These are phyloP conservation scores for Pezicula neosporulosa DNA, from an alignment of 2,329 filamentous ascomycete genomes.

Conservation along the genomic window DNA sequence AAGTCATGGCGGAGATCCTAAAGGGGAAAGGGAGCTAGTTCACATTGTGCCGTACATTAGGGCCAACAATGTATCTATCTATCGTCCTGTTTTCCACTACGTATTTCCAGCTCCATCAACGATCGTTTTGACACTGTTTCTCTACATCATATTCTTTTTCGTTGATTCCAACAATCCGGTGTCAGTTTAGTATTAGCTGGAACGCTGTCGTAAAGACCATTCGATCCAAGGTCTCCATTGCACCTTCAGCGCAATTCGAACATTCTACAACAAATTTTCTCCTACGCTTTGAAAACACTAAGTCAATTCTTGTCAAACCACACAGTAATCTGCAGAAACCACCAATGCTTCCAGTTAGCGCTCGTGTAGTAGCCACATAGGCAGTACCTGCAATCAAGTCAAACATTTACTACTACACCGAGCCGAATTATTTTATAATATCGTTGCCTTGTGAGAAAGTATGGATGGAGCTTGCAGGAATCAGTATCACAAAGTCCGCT, in stretches of 20 bases:
- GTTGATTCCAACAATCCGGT: no score
- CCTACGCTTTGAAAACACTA: slow-evolving; percentile 13
- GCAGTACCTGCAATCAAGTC: slow-evolving; percentile 7
- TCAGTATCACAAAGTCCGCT: neutral
- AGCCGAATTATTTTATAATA: slow-evolving; percentile 3
- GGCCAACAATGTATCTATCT: no score
- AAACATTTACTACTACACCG: slow-evolving; percentile 6
- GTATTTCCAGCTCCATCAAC: no score
- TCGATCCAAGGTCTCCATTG: slow-evolving; percentile 10
- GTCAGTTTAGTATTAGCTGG: no score
- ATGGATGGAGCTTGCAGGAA: neutral
- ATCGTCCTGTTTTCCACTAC: no score
- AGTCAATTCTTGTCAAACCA: slow-evolving; percentile 10
- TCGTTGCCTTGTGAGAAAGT: neutral
- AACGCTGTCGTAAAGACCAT: slow-evolving; percentile 4
- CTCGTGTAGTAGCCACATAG: slow-evolving; percentile 10
- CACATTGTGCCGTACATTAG: no score
- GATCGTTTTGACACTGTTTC: no score
- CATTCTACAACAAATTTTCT: slow-evolving; percentile 5
- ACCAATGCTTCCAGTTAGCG: slow-evolving; percentile 20
- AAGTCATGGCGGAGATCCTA: no score
- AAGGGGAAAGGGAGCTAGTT: no score
- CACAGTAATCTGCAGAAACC: slow-evolving; percentile 13
- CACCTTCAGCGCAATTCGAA: slow-evolving; percentile 5
- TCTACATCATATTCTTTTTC: no score